Evolutionary conservation across 1,139 yeast genomes (phyloP), one percentile per base, ranked within the genome.

Genomic region (Blastobotrys malaysiensis): DNA sequence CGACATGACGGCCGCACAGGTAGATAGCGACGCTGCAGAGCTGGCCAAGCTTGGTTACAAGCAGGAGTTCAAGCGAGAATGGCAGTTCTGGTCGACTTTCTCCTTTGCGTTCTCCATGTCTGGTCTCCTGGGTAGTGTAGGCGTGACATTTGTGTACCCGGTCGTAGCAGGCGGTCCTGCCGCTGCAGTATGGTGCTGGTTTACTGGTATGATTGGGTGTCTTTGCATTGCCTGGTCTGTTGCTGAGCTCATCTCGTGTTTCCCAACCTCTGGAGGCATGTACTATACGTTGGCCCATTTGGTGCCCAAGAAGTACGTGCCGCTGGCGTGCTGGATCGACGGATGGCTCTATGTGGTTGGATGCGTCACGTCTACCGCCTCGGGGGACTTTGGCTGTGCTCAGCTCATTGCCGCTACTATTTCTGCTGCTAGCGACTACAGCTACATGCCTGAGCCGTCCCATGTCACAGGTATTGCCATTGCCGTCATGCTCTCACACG

Each of bases 251-350:
- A 83, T 83, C 11, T 77, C 83, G 22, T 77, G 86, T 6, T 79
- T 81, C 62, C 88, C 89, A 46, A 84, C 89, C 1, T 76, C 82
- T n/a, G 89, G 89, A 50, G 88, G 88, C 2, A 72, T 84, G 44
- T 68, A 69, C 63, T 77, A 77, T 54, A 80, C 84, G 83, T 76
- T 82, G 1, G 69, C 79, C 61, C 77, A 77, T 26, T 69, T 80
- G 59, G 79, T 83, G 3, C 83, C 83, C 19, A 74, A 70, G 58
- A 75, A 71, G 57, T 71, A 76, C 53, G 76, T 80, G n/a, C 70
- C 76, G 26, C 76, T 78, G 50, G 69, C 60, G 9, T 63, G 76
- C 61, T 75, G 78, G 78, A 64, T 72, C 39, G 77, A 73, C 55
- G 76, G 77, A 19, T 75, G 77, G 77, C 61, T 75, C 49, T 73